Base-by-base conservation (phyloP, 495 filamentous ascomycete species). In the Letharia columbiana region DNA sequence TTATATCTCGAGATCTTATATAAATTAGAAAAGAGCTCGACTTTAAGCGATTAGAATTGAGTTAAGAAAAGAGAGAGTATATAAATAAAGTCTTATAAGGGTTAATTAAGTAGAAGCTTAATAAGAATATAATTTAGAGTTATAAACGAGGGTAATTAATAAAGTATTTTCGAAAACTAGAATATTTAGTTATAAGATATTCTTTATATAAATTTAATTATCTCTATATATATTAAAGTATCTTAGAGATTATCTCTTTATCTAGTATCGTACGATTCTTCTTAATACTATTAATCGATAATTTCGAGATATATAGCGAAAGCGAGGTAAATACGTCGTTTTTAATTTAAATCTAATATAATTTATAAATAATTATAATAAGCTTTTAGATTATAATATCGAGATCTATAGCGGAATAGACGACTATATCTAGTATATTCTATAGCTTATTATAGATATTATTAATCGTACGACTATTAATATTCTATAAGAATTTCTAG, bases 11-110 rank as follows among this genome's bases (percentile, higher is more conserved):
- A 15, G 12, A 18, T 37, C 4, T 59, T 59, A 59, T 59, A 59
- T 59, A 59, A 59, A 59, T 59, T 59, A 59, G 5, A 39, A 59
- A 39, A 59, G 33, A 37, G 33, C n/a, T 59, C 17, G 13, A 39
- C 0, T 10, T 59, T 13, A 44, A 15, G 10, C 2, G 2, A 13
- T 44, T 44, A 44, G 12, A 44, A 44, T 0, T 44, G 0, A 59
- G 17, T n/a, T 37, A 37, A 59, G 2, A 59, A 39, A 37, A 37
- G n/a, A 59, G 33, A 59, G 20, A 59, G 15, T 33, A n/a, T 59
- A 59, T 59, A 59, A 20, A 59, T 59, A 37, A 59, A 28, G 23
- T 28, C 23, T 28, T 37, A 59, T 37, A 8, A 17, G 23, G 1
- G 23, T 60, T 40, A n/a, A 40, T 60, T n/a, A 20, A 60, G 18